Evolutionary conservation across 116 monocot genomes (phyloP).

Genomic region (Papilionanthe hybrid): DNA sequence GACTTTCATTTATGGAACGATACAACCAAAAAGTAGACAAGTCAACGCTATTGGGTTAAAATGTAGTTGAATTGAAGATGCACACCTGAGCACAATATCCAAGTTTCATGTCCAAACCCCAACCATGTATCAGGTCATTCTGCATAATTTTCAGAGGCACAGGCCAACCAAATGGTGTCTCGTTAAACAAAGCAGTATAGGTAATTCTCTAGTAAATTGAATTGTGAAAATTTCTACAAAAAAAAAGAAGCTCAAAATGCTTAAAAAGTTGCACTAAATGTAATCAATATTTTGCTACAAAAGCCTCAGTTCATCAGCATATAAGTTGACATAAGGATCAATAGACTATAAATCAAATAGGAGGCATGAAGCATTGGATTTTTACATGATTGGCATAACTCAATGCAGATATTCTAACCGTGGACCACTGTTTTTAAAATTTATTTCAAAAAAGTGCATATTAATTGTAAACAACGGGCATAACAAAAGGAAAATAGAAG

Average conservation of each 20-base stretch:
- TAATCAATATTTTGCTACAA: neutral
- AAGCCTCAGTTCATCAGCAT: neutral
- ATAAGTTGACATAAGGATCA: neutral
- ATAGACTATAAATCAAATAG: neutral
- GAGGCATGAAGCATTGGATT: neutral
- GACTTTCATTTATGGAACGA: neutral
- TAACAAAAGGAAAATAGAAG: neutral
- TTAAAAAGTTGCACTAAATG: neutral
- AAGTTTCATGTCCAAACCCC: slow-evolving; percentile 97
- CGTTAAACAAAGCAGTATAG: neutral
- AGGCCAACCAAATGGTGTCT: neutral
- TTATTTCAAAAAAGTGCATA: neutral
- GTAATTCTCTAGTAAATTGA: neutral
- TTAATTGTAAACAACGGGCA: neutral
- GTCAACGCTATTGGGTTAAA: neutral
- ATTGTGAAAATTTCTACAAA: neutral
- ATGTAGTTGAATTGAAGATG: neutral
- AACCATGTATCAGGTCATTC: slow-evolving; percentile 97
- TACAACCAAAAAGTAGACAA: neutral
- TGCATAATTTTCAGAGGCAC: slow-evolving; percentile 23
- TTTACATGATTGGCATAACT: neutral
- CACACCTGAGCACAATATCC: slow-evolving; percentile 96
- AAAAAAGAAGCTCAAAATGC: neutral
- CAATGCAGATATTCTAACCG: neutral
- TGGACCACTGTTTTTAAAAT: neutral